Evolutionary conservation across 768 basidiomycete species (phyloP), one percentile per base, ranked within the genome.

Genomic region (Pluteus cervinus): DNA sequence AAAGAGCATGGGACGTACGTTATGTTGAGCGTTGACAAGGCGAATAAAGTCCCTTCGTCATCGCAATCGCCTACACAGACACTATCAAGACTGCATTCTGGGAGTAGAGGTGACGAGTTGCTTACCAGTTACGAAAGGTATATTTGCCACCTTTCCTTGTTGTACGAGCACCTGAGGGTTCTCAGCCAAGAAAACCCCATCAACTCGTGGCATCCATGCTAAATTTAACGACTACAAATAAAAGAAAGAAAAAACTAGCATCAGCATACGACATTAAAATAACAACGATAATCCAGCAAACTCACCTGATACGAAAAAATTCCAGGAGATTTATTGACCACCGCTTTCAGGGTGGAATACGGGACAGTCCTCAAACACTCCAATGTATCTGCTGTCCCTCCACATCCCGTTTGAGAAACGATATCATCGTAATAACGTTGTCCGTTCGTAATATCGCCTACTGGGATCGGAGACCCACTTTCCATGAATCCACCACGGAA

Each of bases 21-120:
- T 38, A 74, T 41, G 37, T 76, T 75, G 26, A 68, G 40, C 2
- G 61, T 71, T 2, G 71, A 62, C 7, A 76, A 47, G 2, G 73
- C 66, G 46, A 76, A 76, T 0, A 74, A 15, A 0, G 77, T 75
- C 5, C 77, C 79, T 49, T 81, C 79, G 37, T 81, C 79, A 34
- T 79, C 76, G 45, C 69, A 72, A 43, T 78, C 66, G 12, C 73
- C 73, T 65, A 33, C 22, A 5, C 26, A 9, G 23, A 14, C 23
- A 9, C 23, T 23, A 28, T 24, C 23, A 17, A 42, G 29, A 39
- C 3, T 29, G 7, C 20, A 29, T 24, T 23, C 24, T 1, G 4
- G 20, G n/a, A 2, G 4, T 4, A n/a, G 8, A 24, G 35, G 8
- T 10, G 11, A 23, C 32, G 21, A 4, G 25, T 29, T 38, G 33